Base-by-base conservation (phyloP, 805 yeast species). In the Yamadazyma sp. region DNA sequence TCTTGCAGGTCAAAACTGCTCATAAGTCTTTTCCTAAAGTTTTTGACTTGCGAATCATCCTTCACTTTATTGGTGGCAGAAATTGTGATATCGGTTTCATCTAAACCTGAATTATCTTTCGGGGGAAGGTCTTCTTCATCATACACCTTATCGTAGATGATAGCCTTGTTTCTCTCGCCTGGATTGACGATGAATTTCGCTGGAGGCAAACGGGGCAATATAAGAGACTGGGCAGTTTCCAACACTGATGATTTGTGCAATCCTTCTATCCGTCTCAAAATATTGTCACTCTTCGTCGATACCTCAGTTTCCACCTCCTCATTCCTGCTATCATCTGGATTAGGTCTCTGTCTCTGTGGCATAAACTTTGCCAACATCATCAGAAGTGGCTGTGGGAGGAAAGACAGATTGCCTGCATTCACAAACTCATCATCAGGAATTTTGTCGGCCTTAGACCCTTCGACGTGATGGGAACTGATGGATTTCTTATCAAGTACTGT, bases 101-200 rank as follows among this genome's bases (percentile, higher is more conserved):
- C 32, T 49, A 36, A 15, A 52, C 21, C 32, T 5, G 10, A 12
- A 13, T 15, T 20, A 4, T 26, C 31, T 25, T 32, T 23, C 3
- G 45, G 32, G 4, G 49, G 49, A 13, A 46, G 29, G 25, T 46
- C 49, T 18, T 35, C 28, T 24, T 46, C 47, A 5, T 60, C 54
- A 54, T 91, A 91, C 0, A 84, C 60, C 47, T 83, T 79, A 54
- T 91, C 98, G 54, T 93, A 97, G 28, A 91, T 64, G 16, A 91
- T 83, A 1, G 80, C 76, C 39, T 76, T 71, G 7, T 78, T 77
- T 30, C 98, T 67, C 1, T 72, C 50, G 0, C 59, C 58, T 0
- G 96, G 96, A 47, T 87, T 77, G 16, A 71, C 73, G 12, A 90
- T 71, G 55, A 75, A 91, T 40, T 72, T 73, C 35, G 71, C 56